phyloP scores from a whole-genome alignment of 2,329 filamentous ascomycete genomes.

The Xylariaceae sp. region DNA sequence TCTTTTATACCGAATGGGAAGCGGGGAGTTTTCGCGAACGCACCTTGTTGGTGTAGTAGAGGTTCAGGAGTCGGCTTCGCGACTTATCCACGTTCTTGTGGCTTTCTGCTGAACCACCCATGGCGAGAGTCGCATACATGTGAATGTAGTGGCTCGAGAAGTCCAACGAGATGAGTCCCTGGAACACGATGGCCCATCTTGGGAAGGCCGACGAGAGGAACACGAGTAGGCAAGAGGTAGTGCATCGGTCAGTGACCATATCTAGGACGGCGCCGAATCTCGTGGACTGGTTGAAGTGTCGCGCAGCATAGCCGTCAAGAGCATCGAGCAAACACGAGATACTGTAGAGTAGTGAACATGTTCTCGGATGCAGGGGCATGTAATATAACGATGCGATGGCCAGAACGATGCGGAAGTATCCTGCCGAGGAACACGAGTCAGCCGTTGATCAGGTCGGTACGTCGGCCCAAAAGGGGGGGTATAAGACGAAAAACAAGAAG shows the following conservation, averaged over 20 bases:
- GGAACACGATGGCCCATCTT: constrained; percentile 89
- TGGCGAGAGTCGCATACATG: constrained; percentile 92
- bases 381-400: constrained; percentile 93
- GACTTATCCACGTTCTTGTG: constrained; percentile 93
- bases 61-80: constrained; percentile 81
- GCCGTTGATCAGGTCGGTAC: not conserved
- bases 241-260: constrained; percentile 98
- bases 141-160: constrained; percentile 97
- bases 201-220: constrained; percentile 94
- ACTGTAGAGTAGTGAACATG: constrained; percentile 85
- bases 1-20: not conserved
- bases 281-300: constrained; percentile 83
- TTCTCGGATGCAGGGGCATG: constrained; percentile 97
- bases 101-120: constrained; percentile 73
- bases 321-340: constrained; percentile 93
- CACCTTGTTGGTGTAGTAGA: constrained; percentile 98
- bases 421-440: constrained; percentile 38
- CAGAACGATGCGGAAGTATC: constrained; percentile 71
- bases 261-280: constrained; percentile 94
- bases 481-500: not conserved
- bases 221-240: constrained; percentile 87
- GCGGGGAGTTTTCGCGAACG: constrained; percentile 27
- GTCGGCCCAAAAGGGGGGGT: not conserved
- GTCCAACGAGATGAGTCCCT: constrained; percentile 86
- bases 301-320: constrained; percentile 88